Base-by-base conservation (phyloP, 1,139 yeast species). In the Taphrina deformans region DNA sequence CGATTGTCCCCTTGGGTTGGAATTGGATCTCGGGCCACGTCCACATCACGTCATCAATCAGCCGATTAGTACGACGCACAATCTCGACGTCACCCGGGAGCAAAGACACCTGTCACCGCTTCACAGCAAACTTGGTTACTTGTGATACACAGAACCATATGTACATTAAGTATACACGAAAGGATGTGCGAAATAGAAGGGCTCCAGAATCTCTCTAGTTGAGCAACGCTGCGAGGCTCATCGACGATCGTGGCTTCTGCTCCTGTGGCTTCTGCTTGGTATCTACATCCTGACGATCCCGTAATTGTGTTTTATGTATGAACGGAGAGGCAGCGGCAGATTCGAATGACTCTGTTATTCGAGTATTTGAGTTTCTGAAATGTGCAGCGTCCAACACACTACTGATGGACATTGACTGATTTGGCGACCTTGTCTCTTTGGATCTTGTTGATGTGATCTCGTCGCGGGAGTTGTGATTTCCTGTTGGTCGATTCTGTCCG, bases 1-100 rank as follows among this genome's bases (percentile, higher is more conserved):
- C 21, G 44, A 16, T 38, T 12, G 44, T n/a, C n/a, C n/a, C n/a
- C n/a, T n/a, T n/a, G n/a, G 5, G 5, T 10, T 44, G 48, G 48
- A 44, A 7, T 21, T 10, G 27, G 21, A 44, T 21, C 48, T 44
- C 48, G 48, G 27, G 35, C 27, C 48, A 21, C 48, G 27, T 21
- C 21, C 10, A n/a, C 27, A 44, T 44, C 48, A 44, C 48, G 48
- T 44, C 48, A 44, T 44, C 48, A 44, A 44, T 44, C 45, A 44
- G 27, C 27, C 48, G 48, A 14, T 21, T 9, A 44, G 48, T 44
- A 44, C 48, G 48, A 44, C 48, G 26, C 35, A 24, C 9, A 48
- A 48, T 48, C 53, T 48, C 33, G 53, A 48, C 53, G 53, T 48
- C 53, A 44, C 48, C 7, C 48, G 26, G n/a, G n/a, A n/a, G n/a